Base-by-base conservation (phyloP, 306 rosid genomes). In the Cicer bijugum region DNA sequence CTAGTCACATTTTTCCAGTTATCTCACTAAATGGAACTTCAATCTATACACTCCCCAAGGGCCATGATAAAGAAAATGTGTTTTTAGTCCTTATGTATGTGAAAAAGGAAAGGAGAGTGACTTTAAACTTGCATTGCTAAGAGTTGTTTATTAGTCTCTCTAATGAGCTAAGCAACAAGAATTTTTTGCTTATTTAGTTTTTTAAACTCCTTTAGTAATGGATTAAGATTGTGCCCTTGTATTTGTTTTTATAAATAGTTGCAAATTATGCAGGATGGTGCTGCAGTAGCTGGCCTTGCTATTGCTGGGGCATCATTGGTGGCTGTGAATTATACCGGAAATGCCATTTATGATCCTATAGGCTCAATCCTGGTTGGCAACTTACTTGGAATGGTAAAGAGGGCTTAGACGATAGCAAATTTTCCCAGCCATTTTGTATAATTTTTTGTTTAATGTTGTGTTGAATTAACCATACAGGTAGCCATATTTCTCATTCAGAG, bases 401-500 rank as follows among this genome's bases (percentile, higher is more conserved):
- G 85, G 58, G 16, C n/a, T 67, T 82, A 60, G 45, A 58, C 59
- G 55, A 59, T 43, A 70, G 79, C 40, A 71, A 71, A 69, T 43
- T 67, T 51, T 52, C 45, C 39, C 48, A 10, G 50, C 7, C 17
- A 68, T 35, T 72, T 75, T 50, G 39, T 76, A 52, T 78, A 67
- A 63, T 5, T 59, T 80, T 16, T 69, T 12, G 42, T 69, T 17
- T 55, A 17, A 78, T 75, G 57, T 72, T 59, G 44, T 23, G 44
- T 45, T 76, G 66, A 79, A 77, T 69, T 37, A 76, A 9, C 63
- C 60, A 20, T 82, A 82, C 91, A 95, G 97, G 99, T 95, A 78
- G 99, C 97, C 78, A 92, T 95, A 83, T 95, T 95, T 87, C 93
- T 95, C 78, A 90, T 95, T 83, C 99, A 95, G 80, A 89, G 97